Evolutionary conservation across 257 asterid species (phyloP).

Genomic region (Salvia splendens): DNA sequence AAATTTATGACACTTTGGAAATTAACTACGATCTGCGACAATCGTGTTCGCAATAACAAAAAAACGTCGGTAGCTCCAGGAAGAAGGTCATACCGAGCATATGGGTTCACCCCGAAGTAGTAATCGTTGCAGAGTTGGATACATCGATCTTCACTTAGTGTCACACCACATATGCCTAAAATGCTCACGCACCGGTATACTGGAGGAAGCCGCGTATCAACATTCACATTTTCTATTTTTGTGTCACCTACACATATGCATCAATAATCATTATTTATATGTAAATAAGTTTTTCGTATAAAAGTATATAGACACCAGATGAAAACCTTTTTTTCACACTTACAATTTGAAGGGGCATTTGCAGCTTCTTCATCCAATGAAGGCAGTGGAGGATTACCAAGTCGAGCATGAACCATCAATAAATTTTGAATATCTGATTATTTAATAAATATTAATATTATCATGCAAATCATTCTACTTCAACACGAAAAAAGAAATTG

Average conservation of each 20-base stretch:
- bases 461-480: too few relatives aligned
- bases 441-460: neutral
- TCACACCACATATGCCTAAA: neutral
- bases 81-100: neutral
- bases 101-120: neutral
- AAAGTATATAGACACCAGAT: too few relatives aligned
- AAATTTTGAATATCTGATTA: neutral
- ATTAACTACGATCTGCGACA: too few relatives aligned
- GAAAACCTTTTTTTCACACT: neutral
- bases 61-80: neutral
- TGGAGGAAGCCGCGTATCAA: too few relatives aligned
- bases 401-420: neutral
- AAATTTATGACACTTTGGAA: too few relatives aligned
- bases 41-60: too few relatives aligned
- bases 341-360: neutral
- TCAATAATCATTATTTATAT: too few relatives aligned
- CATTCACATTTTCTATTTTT: too few relatives aligned
- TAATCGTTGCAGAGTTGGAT: neutral
- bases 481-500: too few relatives aligned
- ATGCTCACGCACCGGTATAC: too few relatives aligned
- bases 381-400: neutral
- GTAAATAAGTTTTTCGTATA: too few relatives aligned
- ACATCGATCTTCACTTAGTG: neutral
- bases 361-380: too few relatives aligned
- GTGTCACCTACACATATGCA: neutral